Percentiles rank a stretch among this genome's conserved stretches.
Conservation (phyloP, 495 filamentous ascomycete species). For the Trichoderma virens region DNA sequence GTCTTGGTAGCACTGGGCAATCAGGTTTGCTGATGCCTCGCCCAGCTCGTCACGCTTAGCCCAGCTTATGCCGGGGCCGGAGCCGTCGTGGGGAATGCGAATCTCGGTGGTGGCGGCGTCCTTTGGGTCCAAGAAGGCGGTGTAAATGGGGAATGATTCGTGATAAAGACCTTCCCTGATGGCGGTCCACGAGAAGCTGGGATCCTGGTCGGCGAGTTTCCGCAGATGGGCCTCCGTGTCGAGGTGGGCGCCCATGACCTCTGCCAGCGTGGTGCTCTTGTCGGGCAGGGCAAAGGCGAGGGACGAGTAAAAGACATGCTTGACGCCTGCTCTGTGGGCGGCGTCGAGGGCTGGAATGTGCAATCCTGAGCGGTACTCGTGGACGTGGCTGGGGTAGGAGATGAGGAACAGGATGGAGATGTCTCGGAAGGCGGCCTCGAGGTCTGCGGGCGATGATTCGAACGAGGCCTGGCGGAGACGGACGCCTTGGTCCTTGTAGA, state of each 20-base stretch:
- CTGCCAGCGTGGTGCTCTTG: constrained; percentile 22
- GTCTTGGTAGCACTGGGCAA: constrained; percentile 21
- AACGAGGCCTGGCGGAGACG: constrained; percentile 34
- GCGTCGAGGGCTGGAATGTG: constrained; percentile 46
- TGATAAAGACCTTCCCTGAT: constrained; percentile 59
- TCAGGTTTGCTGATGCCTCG: constrained; percentile 38
- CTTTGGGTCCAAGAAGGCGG: constrained; percentile 48
- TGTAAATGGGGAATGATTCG: constrained; percentile 63
- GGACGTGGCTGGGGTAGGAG: constrained; percentile 33
- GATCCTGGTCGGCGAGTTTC: constrained; percentile 18
- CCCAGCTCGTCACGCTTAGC: constrained; percentile 45
- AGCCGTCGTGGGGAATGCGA: constrained; percentile 42
- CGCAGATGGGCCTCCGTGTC: constrained; percentile 52
- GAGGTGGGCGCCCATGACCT: constrained; percentile 64
- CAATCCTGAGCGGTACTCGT: constrained; percentile 21
- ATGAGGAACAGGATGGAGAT: constrained; percentile 43
- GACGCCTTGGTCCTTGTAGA: constrained; percentile 20
- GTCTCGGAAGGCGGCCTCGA: constrained; percentile 32
- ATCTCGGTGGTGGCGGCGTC: constrained; percentile 28
- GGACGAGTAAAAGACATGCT: constrained; percentile 60
- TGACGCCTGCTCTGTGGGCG: constrained; percentile 48
- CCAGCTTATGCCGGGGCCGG: constrained; percentile 42
- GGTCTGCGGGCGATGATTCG: constrained; percentile 26
- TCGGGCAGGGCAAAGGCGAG: constrained; percentile 47
- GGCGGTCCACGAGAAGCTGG: constrained; percentile 34